Conservation (phyloP, 2,329 filamentous ascomycete species). For the Pyricularia sp. region DNA sequence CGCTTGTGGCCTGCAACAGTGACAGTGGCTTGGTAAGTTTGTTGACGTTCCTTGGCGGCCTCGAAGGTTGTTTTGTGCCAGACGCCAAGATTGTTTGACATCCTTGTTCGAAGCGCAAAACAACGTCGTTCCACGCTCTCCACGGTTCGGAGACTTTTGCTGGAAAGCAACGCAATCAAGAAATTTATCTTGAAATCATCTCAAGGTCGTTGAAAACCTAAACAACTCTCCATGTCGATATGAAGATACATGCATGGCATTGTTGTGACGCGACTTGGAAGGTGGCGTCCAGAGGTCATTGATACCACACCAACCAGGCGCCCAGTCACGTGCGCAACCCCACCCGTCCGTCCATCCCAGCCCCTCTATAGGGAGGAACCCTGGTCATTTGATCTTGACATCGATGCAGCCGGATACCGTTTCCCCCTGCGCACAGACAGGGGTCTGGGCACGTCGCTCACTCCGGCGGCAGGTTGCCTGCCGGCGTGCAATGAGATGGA, state of each 20-base stretch:
- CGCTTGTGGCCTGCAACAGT: slow-evolving; percentile 16
- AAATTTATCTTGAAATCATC: neutral
- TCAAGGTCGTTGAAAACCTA: neutral
- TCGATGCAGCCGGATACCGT: slow-evolving; percentile 3
- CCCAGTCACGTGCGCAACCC: slow-evolving; percentile 2
- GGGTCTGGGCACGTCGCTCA: slow-evolving; percentile 1
- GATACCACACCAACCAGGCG: slow-evolving; percentile 3
- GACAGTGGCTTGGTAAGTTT: slow-evolving; percentile 9
- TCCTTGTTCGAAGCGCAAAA: neutral
- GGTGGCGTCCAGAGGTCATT: neutral
- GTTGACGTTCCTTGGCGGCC: slow-evolving; percentile 10
- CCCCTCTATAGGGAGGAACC: neutral
- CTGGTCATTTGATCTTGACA: neutral
- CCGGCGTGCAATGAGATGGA: neutral
- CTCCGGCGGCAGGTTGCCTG: neutral
- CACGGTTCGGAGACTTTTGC: neutral
- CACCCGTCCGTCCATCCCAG: neutral
- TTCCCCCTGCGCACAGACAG: slow-evolving; percentile 6
- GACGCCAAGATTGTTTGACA: slow-evolving; percentile 9
- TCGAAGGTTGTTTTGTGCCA: slow-evolving; percentile 17
- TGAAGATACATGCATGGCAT: neutral
- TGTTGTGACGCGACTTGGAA: neutral
- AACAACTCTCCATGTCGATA: neutral
- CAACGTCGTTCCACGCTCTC: neutral
- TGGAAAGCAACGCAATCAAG: neutral